A percentile compares a stretch with the other conserved stretches of the same genome.
Evolutionary conservation across 768 basidiomycete species (phyloP).

Genomic region (Tylopilus rubrobrunneus): DNA sequence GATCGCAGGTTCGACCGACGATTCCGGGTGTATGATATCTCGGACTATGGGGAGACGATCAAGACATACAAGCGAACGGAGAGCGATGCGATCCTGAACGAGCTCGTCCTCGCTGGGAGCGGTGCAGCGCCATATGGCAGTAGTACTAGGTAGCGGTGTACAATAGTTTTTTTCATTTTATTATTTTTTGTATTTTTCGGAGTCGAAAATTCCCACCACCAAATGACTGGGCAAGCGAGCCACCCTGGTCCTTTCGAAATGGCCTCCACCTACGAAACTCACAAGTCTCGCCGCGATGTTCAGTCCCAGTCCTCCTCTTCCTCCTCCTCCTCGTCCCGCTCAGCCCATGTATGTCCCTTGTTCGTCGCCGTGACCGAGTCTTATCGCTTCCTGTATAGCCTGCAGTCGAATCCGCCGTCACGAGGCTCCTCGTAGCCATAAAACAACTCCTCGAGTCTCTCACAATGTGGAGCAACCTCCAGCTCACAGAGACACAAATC

Average conservation of each 20-base stretch:
- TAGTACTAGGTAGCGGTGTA: constrained; percentile 8
- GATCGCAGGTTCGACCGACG: constrained; percentile 75
- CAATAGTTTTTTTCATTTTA: too few relatives aligned
- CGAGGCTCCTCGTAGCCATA: constrained; percentile 88
- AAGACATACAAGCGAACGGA: constrained; percentile 82
- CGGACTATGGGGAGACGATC: constrained; percentile 90
- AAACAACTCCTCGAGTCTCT: constrained; percentile 91
- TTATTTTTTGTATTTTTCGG: not conserved
- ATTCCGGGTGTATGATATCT: constrained; percentile 84
- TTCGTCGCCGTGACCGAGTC: not conserved
- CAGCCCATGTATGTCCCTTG: constrained; percentile 22
- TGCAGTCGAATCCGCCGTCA: constrained; percentile 87
- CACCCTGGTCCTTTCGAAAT: constrained; percentile 10
- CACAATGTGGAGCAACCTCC: constrained; percentile 75
- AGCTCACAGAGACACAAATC: constrained; percentile 73
- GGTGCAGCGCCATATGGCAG: constrained; percentile 37
- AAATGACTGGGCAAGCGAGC: constrained; percentile 1
- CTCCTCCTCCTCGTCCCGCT: constrained; percentile 16
- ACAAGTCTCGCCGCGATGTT: constrained; percentile 51
- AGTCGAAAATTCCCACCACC: constrained; percentile 16
- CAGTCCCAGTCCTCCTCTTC: constrained; percentile 48
- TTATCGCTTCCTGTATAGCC: constrained; percentile 39
- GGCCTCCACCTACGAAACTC: constrained; percentile 29
- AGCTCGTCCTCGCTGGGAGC: constrained; percentile 55
- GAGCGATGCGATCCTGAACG: constrained; percentile 61